Base-by-base conservation (phyloP, 1,139 yeast species). In the Lodderomyces elongisporus region DNA sequence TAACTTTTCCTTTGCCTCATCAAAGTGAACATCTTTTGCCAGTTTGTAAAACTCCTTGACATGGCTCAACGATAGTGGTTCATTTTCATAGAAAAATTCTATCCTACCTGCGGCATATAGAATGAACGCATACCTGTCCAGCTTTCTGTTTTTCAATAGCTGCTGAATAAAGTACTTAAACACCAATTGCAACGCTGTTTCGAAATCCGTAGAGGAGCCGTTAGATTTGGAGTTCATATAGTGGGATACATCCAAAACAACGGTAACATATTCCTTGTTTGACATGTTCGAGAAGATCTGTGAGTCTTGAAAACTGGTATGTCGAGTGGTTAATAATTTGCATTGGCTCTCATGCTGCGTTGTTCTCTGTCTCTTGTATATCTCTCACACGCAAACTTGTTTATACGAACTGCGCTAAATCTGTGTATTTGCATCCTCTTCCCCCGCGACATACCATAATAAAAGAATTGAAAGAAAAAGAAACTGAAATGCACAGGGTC, bases 251-350 rank as follows among this genome's bases (percentile, higher is more conserved):
- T 43, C 46, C 8, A 43, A 15, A 15, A 79, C 67, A 44, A 74
- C 77, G 3, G 70, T 56, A 0, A 81, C 74, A 25, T 70, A 56
- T 60, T 70, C 73, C 41, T 68, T 68, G 8, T 42, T 33, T 10
- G 37, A 28, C 37, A 34, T 34, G 16, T 12, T 27, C 10, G 22
- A 7, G 9, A 20, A 20, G 10, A 20, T n/a, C n/a, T n/a, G n/a
- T n/a, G n/a, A n/a, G n/a, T n/a, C n/a, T n/a, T n/a, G n/a, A n/a
- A n/a, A n/a, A n/a, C n/a, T n/a, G n/a, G n/a, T n/a, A n/a, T n/a
- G n/a, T n/a, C n/a, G n/a, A n/a, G n/a, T n/a, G n/a, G n/a, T n/a
- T n/a, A n/a, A n/a, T n/a, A n/a, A n/a, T n/a, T n/a, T n/a, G n/a
- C n/a, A n/a, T n/a, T n/a, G n/a, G n/a, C n/a, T n/a, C n/a, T n/a